These are phyloP conservation scores for Paralagenidium karlingii DNA, from an alignment of 352 stramenopile species.

Conservation along the genomic window DNA sequence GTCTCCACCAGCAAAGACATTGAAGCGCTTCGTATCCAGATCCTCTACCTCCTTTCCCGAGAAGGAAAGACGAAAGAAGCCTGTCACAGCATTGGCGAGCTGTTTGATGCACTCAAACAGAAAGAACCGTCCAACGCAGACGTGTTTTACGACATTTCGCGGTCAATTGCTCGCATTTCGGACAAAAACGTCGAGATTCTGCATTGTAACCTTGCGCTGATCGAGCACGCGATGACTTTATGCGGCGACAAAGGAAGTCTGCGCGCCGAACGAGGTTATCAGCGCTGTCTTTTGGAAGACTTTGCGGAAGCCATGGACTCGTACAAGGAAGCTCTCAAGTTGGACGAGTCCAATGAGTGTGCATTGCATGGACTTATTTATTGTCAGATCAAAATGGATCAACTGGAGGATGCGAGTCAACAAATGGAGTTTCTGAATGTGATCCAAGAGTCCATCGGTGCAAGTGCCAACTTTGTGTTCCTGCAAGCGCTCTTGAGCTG, in stretches of 20 bases:
- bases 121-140: constrained; percentile 54
- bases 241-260: constrained; percentile 46
- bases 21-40: constrained; percentile 49
- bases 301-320: constrained; percentile 69
- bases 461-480: constrained; percentile 68
- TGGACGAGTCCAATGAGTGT: constrained; percentile 79
- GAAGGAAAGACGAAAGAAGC: constrained; percentile 43
- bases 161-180: constrained; percentile 47
- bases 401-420: constrained; percentile 81
- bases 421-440: constrained; percentile 89
- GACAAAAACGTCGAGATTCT: constrained; percentile 54
- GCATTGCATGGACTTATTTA: constrained; percentile 88
- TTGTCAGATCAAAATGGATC: constrained; percentile 82
- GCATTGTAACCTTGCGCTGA: constrained; percentile 50
- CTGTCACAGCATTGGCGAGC: constrained; percentile 34
- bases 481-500: constrained; percentile 79
- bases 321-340: constrained; percentile 77
- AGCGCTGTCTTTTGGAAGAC: constrained; percentile 57
- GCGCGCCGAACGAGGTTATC: constrained; percentile 67
- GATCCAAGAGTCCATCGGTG: constrained; percentile 80
- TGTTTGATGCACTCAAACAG: constrained; percentile 55
- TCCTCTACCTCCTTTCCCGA: constrained; percentile 53
- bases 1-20: constrained; percentile 23
- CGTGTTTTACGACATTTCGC: constrained; percentile 46
- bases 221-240: constrained; percentile 53